Conservation (phyloP, 148 eudicot genomes). For the Rhododendron mucronatum region DNA sequence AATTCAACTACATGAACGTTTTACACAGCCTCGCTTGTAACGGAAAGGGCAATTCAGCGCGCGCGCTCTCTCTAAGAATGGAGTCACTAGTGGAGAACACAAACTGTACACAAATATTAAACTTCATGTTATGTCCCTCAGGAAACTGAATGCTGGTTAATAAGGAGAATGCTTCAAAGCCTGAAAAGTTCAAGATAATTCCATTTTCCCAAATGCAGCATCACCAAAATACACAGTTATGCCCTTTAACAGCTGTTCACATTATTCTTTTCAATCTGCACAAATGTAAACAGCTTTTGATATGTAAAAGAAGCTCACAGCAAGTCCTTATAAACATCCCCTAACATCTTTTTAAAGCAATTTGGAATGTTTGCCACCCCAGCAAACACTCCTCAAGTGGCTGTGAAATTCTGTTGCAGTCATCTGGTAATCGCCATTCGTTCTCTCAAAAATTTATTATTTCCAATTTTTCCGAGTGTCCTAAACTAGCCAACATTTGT, state of each 20-base stretch:
- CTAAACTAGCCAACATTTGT: too few relatives aligned
- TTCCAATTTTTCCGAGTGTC: too few relatives aligned
- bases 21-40: neutral
- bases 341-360: too few relatives aligned
- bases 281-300: neutral
- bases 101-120: neutral
- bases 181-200: neutral
- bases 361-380: too few relatives aligned
- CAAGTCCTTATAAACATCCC: neutral
- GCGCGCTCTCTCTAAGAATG: neutral
- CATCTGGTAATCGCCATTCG: too few relatives aligned
- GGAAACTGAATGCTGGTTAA: neutral
- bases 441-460: too few relatives aligned
- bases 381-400: too few relatives aligned
- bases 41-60: too few relatives aligned
- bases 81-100: neutral
- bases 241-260: constrained; percentile 26
- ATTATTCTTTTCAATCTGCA: constrained; percentile 37
- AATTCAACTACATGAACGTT: neutral
- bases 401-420: too few relatives aligned
- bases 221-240: constrained; percentile 36
- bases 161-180: constrained; percentile 1
- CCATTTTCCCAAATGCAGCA: neutral
- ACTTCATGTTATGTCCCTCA: neutral
- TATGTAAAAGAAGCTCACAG: neutral